phyloP scores from a whole-genome alignment of 2,329 filamentous ascomycete species.

The Talaromyces funiculosus region DNA sequence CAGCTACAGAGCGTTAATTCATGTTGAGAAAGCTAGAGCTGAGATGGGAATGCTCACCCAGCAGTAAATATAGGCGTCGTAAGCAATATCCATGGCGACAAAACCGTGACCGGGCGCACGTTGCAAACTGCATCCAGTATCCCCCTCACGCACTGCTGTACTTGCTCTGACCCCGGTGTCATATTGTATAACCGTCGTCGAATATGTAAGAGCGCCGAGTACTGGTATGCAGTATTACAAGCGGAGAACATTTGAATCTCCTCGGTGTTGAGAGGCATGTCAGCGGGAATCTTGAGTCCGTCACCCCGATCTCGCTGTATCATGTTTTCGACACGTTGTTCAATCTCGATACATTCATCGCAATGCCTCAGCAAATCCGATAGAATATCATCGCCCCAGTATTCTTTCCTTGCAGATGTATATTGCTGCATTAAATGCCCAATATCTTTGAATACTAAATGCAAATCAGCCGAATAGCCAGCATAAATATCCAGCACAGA shows the following conservation, averaged over 20 bases:
- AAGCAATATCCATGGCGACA: conserved; percentile 22
- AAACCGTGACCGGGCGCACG: conserved; percentile 18
- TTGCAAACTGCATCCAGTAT: conserved; percentile 18
- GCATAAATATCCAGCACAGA: background rate
- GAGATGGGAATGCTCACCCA: conserved; percentile 17
- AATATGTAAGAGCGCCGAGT: background rate
- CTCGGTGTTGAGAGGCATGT: background rate
- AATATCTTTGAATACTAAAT: background rate
- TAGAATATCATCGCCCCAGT: background rate
- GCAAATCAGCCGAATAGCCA: background rate
- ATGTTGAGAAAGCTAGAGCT: too few species aligned
- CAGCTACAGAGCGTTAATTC: background rate
- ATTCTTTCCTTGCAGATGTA: background rate
- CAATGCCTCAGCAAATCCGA: background rate
- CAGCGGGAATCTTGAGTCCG: background rate
- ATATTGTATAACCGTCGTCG: background rate
- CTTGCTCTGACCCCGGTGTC: background rate
- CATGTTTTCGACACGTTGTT: background rate
- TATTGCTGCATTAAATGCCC: background rate
- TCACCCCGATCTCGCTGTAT: background rate
- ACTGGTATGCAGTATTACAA: background rate
- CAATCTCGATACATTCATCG: background rate
- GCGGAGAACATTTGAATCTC: background rate
- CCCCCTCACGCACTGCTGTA: conserved; percentile 12
- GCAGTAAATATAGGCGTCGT: conserved; percentile 23